phyloP scores from a whole-genome alignment of 352 stramenopile species.

The Phytophthora aleatoria region DNA sequence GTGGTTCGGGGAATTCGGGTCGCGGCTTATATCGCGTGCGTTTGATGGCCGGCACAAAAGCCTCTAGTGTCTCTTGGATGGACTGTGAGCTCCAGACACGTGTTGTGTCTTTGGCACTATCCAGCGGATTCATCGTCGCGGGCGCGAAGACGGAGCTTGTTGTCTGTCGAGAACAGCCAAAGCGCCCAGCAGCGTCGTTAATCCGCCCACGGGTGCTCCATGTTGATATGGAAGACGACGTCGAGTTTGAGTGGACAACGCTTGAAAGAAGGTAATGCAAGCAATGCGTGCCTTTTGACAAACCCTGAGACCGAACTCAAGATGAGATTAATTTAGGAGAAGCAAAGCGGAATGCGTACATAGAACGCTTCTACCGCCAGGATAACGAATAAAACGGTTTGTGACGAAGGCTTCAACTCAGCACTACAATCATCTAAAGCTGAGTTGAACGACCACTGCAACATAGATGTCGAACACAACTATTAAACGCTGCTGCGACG shows the following conservation, averaged over 20 bases:
- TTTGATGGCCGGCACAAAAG: no score
- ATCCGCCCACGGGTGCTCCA: no score
- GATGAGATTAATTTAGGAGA: conserved; percentile 19
- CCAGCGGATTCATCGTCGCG: no score
- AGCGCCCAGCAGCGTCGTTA: no score
- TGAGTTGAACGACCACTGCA: not conserved
- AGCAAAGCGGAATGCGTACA: conserved; percentile 16
- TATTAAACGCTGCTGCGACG: not conserved
- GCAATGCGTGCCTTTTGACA: conserved; percentile 13
- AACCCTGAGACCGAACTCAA: conserved; percentile 10
- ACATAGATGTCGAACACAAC: not conserved
- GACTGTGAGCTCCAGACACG: no score
- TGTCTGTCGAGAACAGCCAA: no score
- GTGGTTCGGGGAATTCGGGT: no score
- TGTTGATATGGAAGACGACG: conserved; percentile 11
- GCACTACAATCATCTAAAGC: not conserved
- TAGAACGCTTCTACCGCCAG: conserved; percentile 7
- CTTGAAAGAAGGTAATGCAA: conserved; percentile 1
- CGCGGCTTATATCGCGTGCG: no score
- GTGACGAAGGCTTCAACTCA: not conserved
- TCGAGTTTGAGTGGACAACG: conserved; percentile 7
- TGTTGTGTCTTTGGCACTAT: no score
- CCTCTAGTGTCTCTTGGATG: no score
- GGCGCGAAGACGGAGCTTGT: no score
- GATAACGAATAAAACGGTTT: conserved; percentile 16